A percentile compares a stretch with the other conserved stretches of the same genome.
Conservation (phyloP, 106 monocot genomes). For the Phalaenopsis aphrodite region DNA sequence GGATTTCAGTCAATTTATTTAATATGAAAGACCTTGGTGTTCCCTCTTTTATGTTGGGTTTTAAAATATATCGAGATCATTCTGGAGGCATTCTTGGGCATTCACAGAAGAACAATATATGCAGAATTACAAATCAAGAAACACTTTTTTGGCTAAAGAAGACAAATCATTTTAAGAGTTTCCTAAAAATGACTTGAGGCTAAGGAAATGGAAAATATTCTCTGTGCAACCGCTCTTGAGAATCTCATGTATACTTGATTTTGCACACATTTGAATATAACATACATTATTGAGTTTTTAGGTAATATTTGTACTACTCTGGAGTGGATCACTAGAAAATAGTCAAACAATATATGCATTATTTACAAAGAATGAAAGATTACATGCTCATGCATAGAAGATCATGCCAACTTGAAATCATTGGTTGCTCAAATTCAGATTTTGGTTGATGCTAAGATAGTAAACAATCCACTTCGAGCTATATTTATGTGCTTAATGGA, state of each 20-base stretch:
- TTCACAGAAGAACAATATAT: slow-evolving; percentile 1
- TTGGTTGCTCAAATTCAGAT: not conserved
- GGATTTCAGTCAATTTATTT: not conserved
- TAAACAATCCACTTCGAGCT: slow-evolving; percentile 3
- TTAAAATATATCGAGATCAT: not conserved
- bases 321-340: slow-evolving; percentile 5
- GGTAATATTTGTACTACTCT: slow-evolving; percentile 9
- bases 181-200: not conserved
- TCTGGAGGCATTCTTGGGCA: not conserved
- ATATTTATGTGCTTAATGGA: slow-evolving; percentile 3
- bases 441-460: slow-evolving; percentile 3
- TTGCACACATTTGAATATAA: not conserved
- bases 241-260: slow-evolving; percentile 10
- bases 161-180: slow-evolving; percentile 2
- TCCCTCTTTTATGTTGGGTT: slow-evolving; percentile 1
- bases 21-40: not conserved
- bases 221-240: not conserved
- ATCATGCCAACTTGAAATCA: not conserved
- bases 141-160: not conserved
- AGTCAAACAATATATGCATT: slow-evolving; percentile 1
- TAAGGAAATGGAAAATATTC: not conserved
- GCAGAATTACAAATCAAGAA: not conserved
- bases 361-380: slow-evolving; percentile 2
- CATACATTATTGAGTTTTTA: not conserved
- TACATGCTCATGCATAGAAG: slow-evolving; percentile 1